phyloP scores from a whole-genome alignment of 2,329 filamentous ascomycete species.

The Chaetomium sp. region DNA sequence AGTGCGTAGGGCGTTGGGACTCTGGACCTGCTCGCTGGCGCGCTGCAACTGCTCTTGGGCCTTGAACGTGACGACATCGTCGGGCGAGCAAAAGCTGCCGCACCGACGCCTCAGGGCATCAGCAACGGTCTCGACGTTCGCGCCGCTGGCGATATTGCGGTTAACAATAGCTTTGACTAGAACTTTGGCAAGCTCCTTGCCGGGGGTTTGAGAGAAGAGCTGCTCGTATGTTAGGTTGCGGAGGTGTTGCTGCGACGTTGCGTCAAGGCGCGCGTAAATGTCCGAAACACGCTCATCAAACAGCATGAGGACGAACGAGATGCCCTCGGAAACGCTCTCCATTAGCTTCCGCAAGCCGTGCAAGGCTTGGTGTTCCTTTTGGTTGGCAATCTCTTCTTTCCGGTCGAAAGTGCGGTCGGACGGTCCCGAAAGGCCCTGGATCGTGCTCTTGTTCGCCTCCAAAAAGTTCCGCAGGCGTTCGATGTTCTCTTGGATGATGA shows the following conservation, averaged over 20 bases:
- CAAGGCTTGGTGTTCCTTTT: constrained; percentile 89
- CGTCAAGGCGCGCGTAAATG: constrained; percentile 71
- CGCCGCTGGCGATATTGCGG: constrained; percentile 91
- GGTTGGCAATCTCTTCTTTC: constrained; percentile 85
- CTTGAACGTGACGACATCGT: constrained; percentile 98
- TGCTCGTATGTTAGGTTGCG: constrained; percentile 77
- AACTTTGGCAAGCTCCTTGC: constrained; percentile 85
- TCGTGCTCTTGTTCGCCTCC: constrained; percentile 79
- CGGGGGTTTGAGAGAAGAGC: constrained; percentile 71
- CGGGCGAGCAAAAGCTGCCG: constrained; percentile 93
- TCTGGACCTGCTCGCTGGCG: constrained; percentile 69
- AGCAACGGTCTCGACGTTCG: constrained; percentile 94
- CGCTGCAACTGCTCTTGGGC: constrained; percentile 91
- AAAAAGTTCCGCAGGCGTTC: constrained; percentile 76
- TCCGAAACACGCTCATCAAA: constrained; percentile 92
- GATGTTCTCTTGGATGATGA: constrained; percentile 71
- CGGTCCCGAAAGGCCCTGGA: constrained; percentile 88
- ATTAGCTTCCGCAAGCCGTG: constrained; percentile 81
- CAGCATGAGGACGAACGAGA: constrained; percentile 89
- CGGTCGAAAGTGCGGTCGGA: constrained; percentile 72
- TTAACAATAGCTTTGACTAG: constrained; percentile 98
- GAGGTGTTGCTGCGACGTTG: constrained; percentile 61
- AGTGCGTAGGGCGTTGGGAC: constrained; percentile 68
- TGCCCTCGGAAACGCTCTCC: constrained; percentile 87
- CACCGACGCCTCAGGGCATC: constrained; percentile 89